Conservation (phyloP, 495 filamentous ascomycete genomes). For the Penicillium cataractarum region DNA sequence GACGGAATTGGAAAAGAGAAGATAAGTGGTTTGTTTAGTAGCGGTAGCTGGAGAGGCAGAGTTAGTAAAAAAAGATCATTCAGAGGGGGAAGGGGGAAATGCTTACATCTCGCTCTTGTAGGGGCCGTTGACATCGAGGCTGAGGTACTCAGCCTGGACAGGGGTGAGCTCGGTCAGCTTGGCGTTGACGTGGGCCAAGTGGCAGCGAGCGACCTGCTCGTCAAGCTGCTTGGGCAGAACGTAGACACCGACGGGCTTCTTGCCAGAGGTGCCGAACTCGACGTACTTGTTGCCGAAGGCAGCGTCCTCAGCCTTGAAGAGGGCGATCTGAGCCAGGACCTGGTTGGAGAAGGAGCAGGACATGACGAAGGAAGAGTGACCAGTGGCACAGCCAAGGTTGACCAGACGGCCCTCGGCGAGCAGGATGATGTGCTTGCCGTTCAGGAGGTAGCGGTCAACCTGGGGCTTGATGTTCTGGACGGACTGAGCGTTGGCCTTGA, state of each 20-base stretch:
- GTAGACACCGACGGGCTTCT: conserved; percentile 91
- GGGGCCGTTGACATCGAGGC: conserved; percentile 79
- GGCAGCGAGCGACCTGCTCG: conserved; percentile 94
- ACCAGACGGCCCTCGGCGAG: conserved; percentile 98
- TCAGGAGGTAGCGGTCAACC: conserved; percentile 98
- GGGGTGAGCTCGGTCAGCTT: conserved; percentile 83
- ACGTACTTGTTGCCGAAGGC: conserved; percentile 90
- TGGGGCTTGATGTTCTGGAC: conserved; percentile 99
- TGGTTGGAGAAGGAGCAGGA: conserved; percentile 99
- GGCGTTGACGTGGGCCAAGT: conserved; percentile 92
- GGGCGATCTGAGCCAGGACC: conserved; percentile 97
- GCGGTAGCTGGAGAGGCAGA: conserved; percentile 40
- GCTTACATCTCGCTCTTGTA: conserved; percentile 79
- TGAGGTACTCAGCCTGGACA: conserved; percentile 93
- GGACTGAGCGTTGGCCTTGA: conserved; percentile 92
- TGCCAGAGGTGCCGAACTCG: conserved; percentile 90
- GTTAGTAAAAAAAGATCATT: background rate
- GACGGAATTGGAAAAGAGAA: conserved; percentile 38
- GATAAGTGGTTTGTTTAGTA: conserved; percentile 47
- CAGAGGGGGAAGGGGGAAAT: background rate
- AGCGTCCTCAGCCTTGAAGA: conserved; percentile 90
- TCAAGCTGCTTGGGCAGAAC: conserved; percentile 98
- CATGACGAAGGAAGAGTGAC: conserved; percentile 99
- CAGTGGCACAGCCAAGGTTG: conserved; percentile 98
- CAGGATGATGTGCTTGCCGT: conserved; percentile 95